Evolutionary conservation across 106 monocot genomes (phyloP).

Genomic region (Amphibolis antarctica): DNA sequence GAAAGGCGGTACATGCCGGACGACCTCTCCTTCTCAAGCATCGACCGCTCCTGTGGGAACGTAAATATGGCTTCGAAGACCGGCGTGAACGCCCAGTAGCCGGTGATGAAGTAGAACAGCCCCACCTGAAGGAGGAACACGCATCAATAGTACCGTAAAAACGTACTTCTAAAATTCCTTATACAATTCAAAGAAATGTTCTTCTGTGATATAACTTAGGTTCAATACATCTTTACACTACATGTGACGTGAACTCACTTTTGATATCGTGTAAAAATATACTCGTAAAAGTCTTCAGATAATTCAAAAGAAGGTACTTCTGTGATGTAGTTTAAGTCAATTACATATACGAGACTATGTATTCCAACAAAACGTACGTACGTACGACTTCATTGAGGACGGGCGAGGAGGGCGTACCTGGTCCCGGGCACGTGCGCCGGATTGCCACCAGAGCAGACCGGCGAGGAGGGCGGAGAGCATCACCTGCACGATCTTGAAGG

Average conservation of each 20-base stretch:
- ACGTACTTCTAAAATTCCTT: no score
- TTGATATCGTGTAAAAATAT: no score
- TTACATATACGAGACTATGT: no score
- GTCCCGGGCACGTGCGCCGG: conserved; percentile 26
- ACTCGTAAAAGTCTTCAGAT: no score
- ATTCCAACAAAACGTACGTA: background rate
- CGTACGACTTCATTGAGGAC: background rate
- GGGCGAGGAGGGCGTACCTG: conserved; percentile 18
- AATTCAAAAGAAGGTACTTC: no score
- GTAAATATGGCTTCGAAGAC: conserved; percentile 49
- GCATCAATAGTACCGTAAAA: background rate
- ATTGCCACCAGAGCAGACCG: conserved; percentile 49
- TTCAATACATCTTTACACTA: no score
- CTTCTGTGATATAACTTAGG: no score
- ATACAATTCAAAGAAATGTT: no score
- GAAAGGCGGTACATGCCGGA: conserved; percentile 64
- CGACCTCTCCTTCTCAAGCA: conserved; percentile 42
- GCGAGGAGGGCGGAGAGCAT: conserved; percentile 18
- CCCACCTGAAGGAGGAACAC: conserved; percentile 26
- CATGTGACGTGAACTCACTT: no score
- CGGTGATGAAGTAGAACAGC: conserved; percentile 35
- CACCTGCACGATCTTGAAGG: conserved; percentile 34
- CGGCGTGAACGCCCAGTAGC: conserved; percentile 47
- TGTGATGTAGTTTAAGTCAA: no score
- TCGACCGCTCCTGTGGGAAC: conserved; percentile 42